Base-by-base conservation (phyloP, 768 basidiomycete genomes). In the Mrakia blollopis region DNA sequence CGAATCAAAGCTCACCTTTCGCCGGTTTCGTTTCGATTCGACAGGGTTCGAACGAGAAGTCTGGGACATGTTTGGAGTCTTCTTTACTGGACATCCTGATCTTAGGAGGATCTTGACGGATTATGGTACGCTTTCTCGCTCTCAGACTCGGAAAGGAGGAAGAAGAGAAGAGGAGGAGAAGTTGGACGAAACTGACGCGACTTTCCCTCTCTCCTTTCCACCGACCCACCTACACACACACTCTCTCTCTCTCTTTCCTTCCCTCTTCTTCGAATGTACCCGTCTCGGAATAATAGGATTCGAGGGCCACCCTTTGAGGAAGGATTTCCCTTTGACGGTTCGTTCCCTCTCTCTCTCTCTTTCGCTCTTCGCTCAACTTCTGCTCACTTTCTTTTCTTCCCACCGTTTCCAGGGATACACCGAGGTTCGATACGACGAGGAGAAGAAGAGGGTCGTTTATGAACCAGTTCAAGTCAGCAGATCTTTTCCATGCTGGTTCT, bases 31-130 rank as follows among this genome's bases (percentile, higher is more conserved):
- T 1, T 13, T 9, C 35, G 25, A 4, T 68, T 41, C n/a, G 35
- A 11, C 65, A 68, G 65, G 65, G 57, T 57, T 28, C 57, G 57
- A 57, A 28, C 23, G 57, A 28, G 97, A 99, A 84, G 90, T 92
- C 39, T 99, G 96, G 95, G 97, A 99, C 85, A 87, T 99, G 84
- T 99, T 87, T 82, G 97, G 97, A 63, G 91, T 99, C 67, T 97
- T 94, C 87, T 99, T 99, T 87, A 89, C 89, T 78, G 91, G 89
- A 69, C 97, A 99, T 85, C 97, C 97, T 30, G 97, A 99, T 84
- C 87, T 99, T 91, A 94, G 97, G 79, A 92, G 97, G 73, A 94
- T 99, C 84, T 87, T 99, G 81, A 99, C 97, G 61, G 97, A 99
- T 84, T 99, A 99, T 84, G 97, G 95, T 75, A 50, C 47, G 47